Evolutionary conservation across 169 alveolate species (phyloP).

Genomic region (Haemoproteus tartakovskyi): DNA sequence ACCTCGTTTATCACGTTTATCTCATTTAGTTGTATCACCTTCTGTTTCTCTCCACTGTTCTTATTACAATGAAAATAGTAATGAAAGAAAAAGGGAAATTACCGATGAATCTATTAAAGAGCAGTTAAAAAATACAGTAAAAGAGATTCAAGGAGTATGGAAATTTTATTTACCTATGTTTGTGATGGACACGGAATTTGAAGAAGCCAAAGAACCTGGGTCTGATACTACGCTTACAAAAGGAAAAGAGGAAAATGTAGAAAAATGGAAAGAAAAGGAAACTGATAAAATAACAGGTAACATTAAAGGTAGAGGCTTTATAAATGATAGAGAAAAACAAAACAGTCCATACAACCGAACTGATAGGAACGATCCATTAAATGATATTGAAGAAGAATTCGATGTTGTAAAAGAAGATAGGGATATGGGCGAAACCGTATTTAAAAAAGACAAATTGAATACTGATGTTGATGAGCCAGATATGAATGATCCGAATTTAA

Average conservation of each 20-base stretch:
- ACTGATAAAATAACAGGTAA: not conserved
- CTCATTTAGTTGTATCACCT: no score
- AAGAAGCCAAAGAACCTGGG: constrained; percentile 11
- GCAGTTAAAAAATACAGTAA: constrained; percentile 2
- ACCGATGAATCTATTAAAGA: not conserved
- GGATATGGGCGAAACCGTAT: no score
- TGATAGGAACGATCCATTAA: not conserved
- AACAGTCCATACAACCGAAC: not conserved
- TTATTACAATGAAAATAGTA: not conserved
- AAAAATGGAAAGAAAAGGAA: no score
- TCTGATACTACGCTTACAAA: not conserved
- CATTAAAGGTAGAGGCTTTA: no score
- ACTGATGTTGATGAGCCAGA: not conserved
- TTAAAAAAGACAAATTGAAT: constrained; percentile 4
- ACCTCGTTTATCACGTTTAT: no score
- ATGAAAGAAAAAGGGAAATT: not conserved
- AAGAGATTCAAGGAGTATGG: constrained; percentile 66
- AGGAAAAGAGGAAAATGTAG: not conserved
- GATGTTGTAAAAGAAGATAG: no score
- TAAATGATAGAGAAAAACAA: not conserved
- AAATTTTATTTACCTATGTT: constrained; percentile 43
- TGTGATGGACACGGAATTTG: constrained; percentile 53
- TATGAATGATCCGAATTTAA: constrained; percentile 5
- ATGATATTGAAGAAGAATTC: no score
- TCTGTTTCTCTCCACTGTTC: constrained; percentile 5